Base-by-base conservation (phyloP, 2,329 filamentous ascomycete species). In the Remersonia thermophila region DNA sequence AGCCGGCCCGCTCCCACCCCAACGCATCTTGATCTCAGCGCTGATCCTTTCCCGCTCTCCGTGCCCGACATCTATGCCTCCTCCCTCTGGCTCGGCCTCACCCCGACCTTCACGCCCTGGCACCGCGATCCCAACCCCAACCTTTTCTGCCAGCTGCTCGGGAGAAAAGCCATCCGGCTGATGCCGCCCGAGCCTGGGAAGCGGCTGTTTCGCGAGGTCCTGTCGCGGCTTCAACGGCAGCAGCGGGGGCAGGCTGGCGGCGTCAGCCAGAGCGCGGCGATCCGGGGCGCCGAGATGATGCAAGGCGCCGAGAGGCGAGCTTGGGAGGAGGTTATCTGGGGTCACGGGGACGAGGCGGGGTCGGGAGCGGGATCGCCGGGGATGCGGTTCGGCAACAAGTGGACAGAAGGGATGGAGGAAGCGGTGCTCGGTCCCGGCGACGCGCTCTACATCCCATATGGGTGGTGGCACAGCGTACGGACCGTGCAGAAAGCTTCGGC, bases 101-200 rank as follows among this genome's bases (percentile, higher is more conserved):
- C 85, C 27, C 85, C 85, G 0, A 95, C 87, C 0, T 86, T 85
- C 48, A 95, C 91, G 1, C 86, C 91, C 3, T 64, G 94, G 3
- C 91, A 98, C 57, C 74, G 82, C 37, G 91, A 98, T 51, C 91
- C 91, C 0, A 96, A 96, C 50, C 85, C 85, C 0, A 98, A 98
- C 53, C 51, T 95, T 0, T 94, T 96, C 54, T 74, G 83, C 31
- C 91, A 98, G 57, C 57, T 96, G 10, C 74, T 73, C 12, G 76
- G 83, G 3, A 58, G 53, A 35, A 98, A 98, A 57, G 55, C 62
- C 0, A 64, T 95, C 12, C 69, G 86, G n/a, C 54, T 95, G 10
- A 66, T 89, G 39, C 60, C 66, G 4, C 85, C 86, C 0, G 51
- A 58, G 0, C 51, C 64, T 3, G 91, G 91, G 1, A 61, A 70